Base-by-base conservation (phyloP, 1,284 basidiomycete genomes). In the Tylopilus sp. region DNA sequence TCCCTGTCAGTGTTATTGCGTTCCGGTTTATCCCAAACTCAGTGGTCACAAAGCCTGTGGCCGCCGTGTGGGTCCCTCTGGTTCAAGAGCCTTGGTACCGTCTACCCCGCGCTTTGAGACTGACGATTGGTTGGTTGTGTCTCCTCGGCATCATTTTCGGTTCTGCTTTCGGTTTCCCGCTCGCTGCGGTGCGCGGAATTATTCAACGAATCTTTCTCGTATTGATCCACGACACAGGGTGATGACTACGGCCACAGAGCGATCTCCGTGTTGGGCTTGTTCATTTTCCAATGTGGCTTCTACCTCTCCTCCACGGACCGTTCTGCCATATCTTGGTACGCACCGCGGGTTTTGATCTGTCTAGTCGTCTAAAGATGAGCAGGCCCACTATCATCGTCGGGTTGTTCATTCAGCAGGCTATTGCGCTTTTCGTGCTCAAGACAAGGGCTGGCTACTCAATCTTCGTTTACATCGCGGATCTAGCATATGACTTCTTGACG, bases 401-500 rank as follows among this genome's bases (percentile, higher is more conserved):
- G 13, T 73, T 93, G n/a, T 84, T 91, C 68, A 62, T 86, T 42
- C 91, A 94, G 62, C 90, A 93, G 69, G 79, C 74, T 13, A 80
- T 93, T 48, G 92, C 90, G 2, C 76, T 94, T 46, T 92, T 94
- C 64, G 91, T 93, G 35, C 77, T 94, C 59, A 92, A 92, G 71
- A 80, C 82, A 15, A 71, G 71, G 43, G 89, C 89, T 38, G 91
- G 91, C 29, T 91, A 86, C 69, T 78, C 77, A 34, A 77, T 92
- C 48, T 92, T 92, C 76, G 78, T 75, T 48, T 93, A 88, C 81
- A 79, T 92, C 51, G 88, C 89, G 3, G 77, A 71, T 46, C 79
- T 89, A 25, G 88, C 89, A 7, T 74, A 77, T 18, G 86, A 89
- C 65, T 89, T 89, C 69, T 71, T 92, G 51, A 66, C 66, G 9